Base-by-base conservation (phyloP, 805 yeast species). In the Saccharomycopsis javanensis region DNA sequence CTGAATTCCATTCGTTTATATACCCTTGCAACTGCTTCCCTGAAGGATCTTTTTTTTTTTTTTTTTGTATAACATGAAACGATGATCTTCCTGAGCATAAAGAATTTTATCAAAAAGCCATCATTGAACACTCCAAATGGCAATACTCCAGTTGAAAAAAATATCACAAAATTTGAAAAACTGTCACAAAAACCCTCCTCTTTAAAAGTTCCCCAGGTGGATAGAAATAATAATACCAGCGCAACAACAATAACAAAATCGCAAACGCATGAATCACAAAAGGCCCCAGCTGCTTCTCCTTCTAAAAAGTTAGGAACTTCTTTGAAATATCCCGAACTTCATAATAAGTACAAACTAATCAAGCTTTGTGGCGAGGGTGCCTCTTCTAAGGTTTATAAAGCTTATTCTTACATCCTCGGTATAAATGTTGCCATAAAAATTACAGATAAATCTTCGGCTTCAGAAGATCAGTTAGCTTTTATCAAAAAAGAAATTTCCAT, bases 351-450 rank as follows among this genome's bases (percentile, higher is more conserved):
- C 59, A 65, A 64, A 35, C 60, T 73, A 23, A 53, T 70, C 45
- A 75, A 71, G 45, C 69, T 71, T 58, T 71, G 86, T 16, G 92
- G 94, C 0, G 91, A 86, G 66, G 98, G 98, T 7, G 97, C 97
- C 0, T 91, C 92, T 67, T 88, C 96, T 2, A 77, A 80, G 11
- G 98, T 92, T 4, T 88, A 82, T 72, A 82, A 79, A 66, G 96
- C 95, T 0, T 66, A 73, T 15, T 83, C 84, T 63, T 62, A 70
- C 2, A 62, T 63, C 10, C 67, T 74, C 5, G 68, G 71, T 48
- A 48, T 42, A 33, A 68, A 77, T 53, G 83, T 88, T 15, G 96
- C 96, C 11, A 79, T 88, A 64, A 88, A 88, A 65, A 79, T 87
- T 58, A 86, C 89, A 50, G 77, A 80, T 63, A 88, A 88, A 67